phyloP scores from a whole-genome alignment of 805 yeast genomes.

The Candida maris region DNA sequence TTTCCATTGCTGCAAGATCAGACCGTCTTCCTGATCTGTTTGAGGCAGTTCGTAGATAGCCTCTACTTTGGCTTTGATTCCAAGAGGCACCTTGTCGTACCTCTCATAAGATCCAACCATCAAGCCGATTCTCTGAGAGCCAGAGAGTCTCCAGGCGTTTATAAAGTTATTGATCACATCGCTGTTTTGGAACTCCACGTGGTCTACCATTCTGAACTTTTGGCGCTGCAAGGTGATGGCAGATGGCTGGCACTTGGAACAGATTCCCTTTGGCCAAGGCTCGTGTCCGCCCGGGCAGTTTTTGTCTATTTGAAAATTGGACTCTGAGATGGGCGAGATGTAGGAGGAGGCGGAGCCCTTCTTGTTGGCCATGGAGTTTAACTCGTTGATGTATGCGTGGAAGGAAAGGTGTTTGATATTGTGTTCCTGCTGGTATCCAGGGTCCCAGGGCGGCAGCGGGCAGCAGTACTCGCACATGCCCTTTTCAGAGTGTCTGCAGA shows the following conservation, averaged over 20 bases:
- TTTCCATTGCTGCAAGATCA: slow-evolving; percentile 55
- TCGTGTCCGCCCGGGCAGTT: slow-evolving; percentile 78
- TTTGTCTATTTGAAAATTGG: slow-evolving; percentile 60
- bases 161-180: slow-evolving; percentile 76
- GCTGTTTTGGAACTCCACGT: slow-evolving; percentile 83
- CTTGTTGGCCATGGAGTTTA: slow-evolving; percentile 65
- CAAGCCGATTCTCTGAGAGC: slow-evolving; percentile 81
- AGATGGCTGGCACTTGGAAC: slow-evolving; percentile 95
- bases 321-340: slow-evolving; percentile 74
- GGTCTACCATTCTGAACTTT: slow-evolving; percentile 92
- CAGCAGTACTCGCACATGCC: slow-evolving; percentile 99
- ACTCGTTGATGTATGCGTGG: slow-evolving; percentile 74
- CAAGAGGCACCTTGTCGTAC: slow-evolving; percentile 84
- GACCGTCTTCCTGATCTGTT: slow-evolving; percentile 78
- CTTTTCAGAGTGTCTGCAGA: slow-evolving; percentile 84
- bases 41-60: slow-evolving; percentile 95
- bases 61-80: slow-evolving; percentile 90
- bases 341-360: slow-evolving; percentile 59
- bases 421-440: slow-evolving; percentile 64
- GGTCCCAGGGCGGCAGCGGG: slow-evolving; percentile 94
- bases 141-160: slow-evolving; percentile 87
- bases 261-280: slow-evolving; percentile 93
- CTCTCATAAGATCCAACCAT: slow-evolving; percentile 77
- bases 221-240: slow-evolving; percentile 92
- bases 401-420: slow-evolving; percentile 85